Base-by-base conservation (phyloP, 768 basidiomycete genomes). In the Mycena amicta region DNA sequence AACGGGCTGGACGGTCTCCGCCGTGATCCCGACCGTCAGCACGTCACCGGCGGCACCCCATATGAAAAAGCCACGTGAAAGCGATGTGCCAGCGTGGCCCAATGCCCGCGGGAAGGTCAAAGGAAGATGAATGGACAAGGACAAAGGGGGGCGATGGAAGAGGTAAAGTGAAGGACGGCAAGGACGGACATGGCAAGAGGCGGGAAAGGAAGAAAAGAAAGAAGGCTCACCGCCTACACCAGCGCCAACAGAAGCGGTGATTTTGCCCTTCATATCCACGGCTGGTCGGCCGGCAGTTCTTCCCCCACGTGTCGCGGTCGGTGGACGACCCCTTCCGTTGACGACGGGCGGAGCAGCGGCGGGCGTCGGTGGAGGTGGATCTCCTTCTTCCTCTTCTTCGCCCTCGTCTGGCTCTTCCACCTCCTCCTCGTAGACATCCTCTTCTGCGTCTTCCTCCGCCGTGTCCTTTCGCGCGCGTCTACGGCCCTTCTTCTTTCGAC, bases 311-410 rank as follows among this genome's bases (percentile, higher is more conserved):
- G 40, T 22, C 49, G 43, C 27, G 18, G 18, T 6, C 18, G 18
- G 22, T 40, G 59, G 43, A 75, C 16, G 74, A 72, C 18, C 78
- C 74, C 22, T 74, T 72, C 57, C 52, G 18, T 56, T 60, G 12
- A 29, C 43, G 20, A 6, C 40, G 20, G 52, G 51, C 33, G 50
- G 28, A 20, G 55, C 37, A 20, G 29, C 27, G 51, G 40, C 22
- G 18, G 22, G 30, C 37, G 53, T 50, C 51, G 20, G 28, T 18
- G 45, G 45, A n/a, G 28, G 28, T 46, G 56, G 70, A 37, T 83
- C 85, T 3, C 86, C 87, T 1, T 89, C 90, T 0, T 89, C 89
- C 5, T 88, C 86, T 2, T 83, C 84, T 15, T 87, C 89, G 12
- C 86, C 87, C 2, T 86, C 86, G 11, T 92, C 89, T 3, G 87